Percentiles rank a stretch among this genome's conserved stretches.
These are phyloP conservation scores for Globisporangium irregulare DNA, from an alignment of 352 stramenopile genomes.

Conservation along the genomic window DNA sequence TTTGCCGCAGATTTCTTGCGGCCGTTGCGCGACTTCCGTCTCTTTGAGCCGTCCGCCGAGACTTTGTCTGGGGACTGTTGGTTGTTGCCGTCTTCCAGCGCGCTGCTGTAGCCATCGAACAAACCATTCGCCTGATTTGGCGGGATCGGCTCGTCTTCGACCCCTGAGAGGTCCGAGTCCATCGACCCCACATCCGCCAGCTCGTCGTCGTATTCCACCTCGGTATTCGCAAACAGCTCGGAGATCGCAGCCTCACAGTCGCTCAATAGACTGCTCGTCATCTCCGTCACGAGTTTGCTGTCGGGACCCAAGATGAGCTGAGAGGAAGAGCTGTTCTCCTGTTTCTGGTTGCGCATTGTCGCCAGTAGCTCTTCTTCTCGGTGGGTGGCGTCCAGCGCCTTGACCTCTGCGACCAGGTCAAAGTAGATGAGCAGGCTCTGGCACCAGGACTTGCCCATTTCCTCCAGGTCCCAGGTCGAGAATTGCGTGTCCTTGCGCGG, in stretches of 20 bases:
- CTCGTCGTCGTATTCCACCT: slow-evolving; percentile 25
- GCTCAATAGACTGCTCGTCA: slow-evolving; percentile 39
- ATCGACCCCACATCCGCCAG: slow-evolving; percentile 15
- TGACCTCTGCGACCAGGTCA: slow-evolving; percentile 46
- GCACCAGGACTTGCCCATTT: slow-evolving; percentile 73
- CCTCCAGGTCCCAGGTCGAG: slow-evolving; percentile 66
- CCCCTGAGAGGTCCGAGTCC: slow-evolving; percentile 66
- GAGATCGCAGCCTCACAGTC: slow-evolving; percentile 65
- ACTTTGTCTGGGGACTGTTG: slow-evolving; percentile 2
- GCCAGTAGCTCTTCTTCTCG: slow-evolving; percentile 6
- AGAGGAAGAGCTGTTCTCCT: background rate
- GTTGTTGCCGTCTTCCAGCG: slow-evolving; percentile 20
- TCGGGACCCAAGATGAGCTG: background rate
- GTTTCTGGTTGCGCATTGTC: background rate
- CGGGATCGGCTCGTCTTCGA: slow-evolving; percentile 62
- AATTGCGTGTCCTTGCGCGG: slow-evolving; percentile 69
- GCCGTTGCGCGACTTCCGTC: slow-evolving; percentile 6
- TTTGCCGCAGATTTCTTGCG: slow-evolving; percentile 18
- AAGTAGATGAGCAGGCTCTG: slow-evolving; percentile 79
- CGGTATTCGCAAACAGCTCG: slow-evolving; percentile 38
- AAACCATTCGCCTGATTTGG: slow-evolving; percentile 21
- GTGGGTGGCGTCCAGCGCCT: slow-evolving; percentile 25
- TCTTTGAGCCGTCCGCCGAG: background rate
- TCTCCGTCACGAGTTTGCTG: slow-evolving; percentile 8
- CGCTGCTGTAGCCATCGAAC: slow-evolving; percentile 32